A percentile compares a stretch with the other conserved stretches of the same genome.
These are phyloP conservation scores for Botrytis squamosa DNA, from an alignment of 2,329 filamentous ascomycete genomes.

Conservation along the genomic window DNA sequence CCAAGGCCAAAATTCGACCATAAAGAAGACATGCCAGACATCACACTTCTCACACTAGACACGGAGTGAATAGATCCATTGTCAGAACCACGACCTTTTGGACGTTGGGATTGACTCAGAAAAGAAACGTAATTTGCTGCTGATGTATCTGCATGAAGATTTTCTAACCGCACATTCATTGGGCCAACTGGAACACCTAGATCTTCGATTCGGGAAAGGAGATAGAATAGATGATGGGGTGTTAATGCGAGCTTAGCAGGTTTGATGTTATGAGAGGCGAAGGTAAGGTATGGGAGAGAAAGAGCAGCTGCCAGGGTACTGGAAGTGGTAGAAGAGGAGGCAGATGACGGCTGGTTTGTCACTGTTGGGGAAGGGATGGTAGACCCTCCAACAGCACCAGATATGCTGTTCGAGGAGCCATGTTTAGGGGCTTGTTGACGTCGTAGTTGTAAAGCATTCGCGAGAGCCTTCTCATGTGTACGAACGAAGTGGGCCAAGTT, in stretches of 20 bases:
- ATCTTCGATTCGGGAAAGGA: constrained; percentile 93
- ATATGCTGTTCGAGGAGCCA: constrained; percentile 65
- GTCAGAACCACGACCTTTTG: constrained; percentile 76
- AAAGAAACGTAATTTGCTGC: constrained; percentile 96
- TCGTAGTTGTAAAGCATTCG: constrained; percentile 88
- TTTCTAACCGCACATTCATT: constrained; percentile 94
- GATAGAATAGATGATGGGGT: constrained; percentile 94
- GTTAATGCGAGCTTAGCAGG: constrained; percentile 90
- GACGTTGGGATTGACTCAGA: constrained; percentile 76
- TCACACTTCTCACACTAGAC: constrained; percentile 93
- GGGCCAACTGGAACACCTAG: constrained; percentile 86
- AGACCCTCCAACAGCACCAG: constrained; percentile 52
- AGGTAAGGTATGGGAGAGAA: constrained; percentile 80
- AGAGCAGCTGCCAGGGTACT: constrained; percentile 79
- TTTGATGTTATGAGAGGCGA: constrained; percentile 82
- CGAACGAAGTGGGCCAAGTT: constrained; percentile 95
- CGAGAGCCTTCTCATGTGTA: constrained; percentile 94
- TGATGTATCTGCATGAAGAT: constrained; percentile 82
- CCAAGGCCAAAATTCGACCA: constrained; percentile 87
- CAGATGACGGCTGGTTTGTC: constrained; percentile 60
- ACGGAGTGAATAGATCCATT: constrained; percentile 91
- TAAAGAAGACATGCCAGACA: constrained; percentile 92
- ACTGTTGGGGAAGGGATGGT: constrained; percentile 44
- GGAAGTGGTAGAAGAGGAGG: constrained; percentile 62
- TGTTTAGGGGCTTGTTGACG: constrained; percentile 69